Evolutionary conservation across 768 basidiomycete species (phyloP), one percentile per base, ranked within the genome.

Genomic region (Calvatia gigantea): DNA sequence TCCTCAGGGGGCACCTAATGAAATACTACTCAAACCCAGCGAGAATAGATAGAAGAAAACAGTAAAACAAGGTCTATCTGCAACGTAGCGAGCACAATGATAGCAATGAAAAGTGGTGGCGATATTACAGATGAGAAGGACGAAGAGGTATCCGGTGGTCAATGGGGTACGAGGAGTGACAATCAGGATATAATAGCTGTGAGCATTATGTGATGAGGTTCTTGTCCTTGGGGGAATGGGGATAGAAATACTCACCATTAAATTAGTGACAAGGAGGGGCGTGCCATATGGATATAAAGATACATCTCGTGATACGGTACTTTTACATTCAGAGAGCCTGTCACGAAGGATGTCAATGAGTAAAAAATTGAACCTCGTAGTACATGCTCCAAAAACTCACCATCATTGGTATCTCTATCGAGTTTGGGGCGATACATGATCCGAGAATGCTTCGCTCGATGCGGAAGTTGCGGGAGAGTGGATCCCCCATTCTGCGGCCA

Each of bases 391-490:
- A 21, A 21, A 27, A 12, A 47, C 45, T 39, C 21, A 55, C 54
- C 9, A 55, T 55, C 19, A 38, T 12, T n/a, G 45, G 45, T 6
- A 55, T 47, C 1, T 55, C 54, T 17, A 25, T 19, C 25, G 32
- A 19, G 11, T 31, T 39, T 2, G 54, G 37, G 23, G 37, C 5
- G 8, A 28, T 29, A 21, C 29, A 29, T 17, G 33, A 12, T 55
- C 54, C 27, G 54, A 55, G 27, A 55, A 25, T 2, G 45, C 29
- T 45, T 54, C 52, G 23, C 52, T 47, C 2, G 54, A 47, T n/a
- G 11, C 31, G 5, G 57, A 58, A 9, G 45, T 56, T 25, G 58
- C 32, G 17, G 59, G 55, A 17, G 55, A 56, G 9, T 25, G 19
- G 1, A 50, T 44, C 11, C 28, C 21, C 57, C 57, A 56, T 14